A percentile compares a stretch with the other conserved stretches of the same genome.
These are phyloP conservation scores for Hymenoscyphus scutula DNA, from an alignment of 2,329 filamentous ascomycete species.

Conservation along the genomic window DNA sequence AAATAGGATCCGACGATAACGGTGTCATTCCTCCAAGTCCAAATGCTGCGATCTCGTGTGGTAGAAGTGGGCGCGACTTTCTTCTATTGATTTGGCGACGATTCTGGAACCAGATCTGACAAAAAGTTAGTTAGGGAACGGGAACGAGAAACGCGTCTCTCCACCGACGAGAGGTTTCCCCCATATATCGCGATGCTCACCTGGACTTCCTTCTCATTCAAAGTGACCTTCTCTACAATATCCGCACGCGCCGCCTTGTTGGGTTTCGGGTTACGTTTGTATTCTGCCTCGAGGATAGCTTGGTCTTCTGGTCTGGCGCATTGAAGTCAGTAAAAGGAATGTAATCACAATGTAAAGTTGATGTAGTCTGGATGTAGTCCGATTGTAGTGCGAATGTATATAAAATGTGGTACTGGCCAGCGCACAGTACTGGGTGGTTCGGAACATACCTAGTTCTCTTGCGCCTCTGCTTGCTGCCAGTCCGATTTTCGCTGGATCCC, in stretches of 20 bases:
- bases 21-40: conserved; percentile 44
- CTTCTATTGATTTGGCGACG: conserved; percentile 88
- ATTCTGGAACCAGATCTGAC: conserved; percentile 96
- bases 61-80: conserved; percentile 78
- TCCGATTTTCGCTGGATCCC: conserved; percentile 36
- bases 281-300: conserved; percentile 81
- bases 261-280: conserved; percentile 81
- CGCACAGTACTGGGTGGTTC: conserved; percentile 21
- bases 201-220: conserved; percentile 96
- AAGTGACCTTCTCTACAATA: conserved; percentile 73
- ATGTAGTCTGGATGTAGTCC: background rate
- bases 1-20: conserved; percentile 34
- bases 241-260: conserved; percentile 84
- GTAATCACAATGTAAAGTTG: background rate
- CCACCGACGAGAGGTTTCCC: background rate
- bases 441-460: conserved; percentile 60
- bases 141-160: conserved; percentile 23
- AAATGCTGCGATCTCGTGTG: conserved; percentile 69
- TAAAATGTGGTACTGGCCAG: background rate
- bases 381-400: background rate
- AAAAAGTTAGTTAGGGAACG: conserved; percentile 18
- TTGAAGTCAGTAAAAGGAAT: conserved; percentile 20
- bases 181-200: conserved; percentile 51
- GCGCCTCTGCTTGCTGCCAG: conserved; percentile 45
- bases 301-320: conserved; percentile 76